Conservation (phyloP, 805 yeast genomes). For the Sugiyamaella smithiae region DNA sequence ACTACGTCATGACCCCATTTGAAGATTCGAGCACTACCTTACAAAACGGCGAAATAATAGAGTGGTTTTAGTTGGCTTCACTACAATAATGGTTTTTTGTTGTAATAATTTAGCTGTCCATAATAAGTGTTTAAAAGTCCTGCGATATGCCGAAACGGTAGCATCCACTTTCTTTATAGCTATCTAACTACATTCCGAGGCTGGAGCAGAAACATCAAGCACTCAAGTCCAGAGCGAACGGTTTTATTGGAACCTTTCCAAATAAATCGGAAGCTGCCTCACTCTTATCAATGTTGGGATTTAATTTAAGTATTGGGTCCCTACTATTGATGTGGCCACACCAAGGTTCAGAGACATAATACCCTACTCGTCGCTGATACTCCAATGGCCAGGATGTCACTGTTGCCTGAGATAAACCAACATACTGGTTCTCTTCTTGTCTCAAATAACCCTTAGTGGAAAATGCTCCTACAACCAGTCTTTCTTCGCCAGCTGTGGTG, state of each 20-base stretch:
- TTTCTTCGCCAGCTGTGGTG: constrained; percentile 9
- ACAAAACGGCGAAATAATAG: no score
- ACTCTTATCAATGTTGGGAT: neutral
- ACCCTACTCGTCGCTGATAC: constrained; percentile 1
- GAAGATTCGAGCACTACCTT: no score
- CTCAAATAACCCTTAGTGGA: constrained; percentile 9
- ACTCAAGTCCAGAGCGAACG: no score
- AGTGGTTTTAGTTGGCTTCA: no score
- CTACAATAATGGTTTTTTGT: no score
- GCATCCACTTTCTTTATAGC: no score
- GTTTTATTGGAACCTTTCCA: neutral
- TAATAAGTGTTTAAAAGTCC: no score
- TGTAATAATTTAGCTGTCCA: no score
- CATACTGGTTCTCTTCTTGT: constrained; percentile 11
- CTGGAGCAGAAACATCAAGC: no score
- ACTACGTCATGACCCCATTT: no score
- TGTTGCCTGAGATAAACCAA: neutral
- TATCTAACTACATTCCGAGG: no score
- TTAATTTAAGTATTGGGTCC: neutral
- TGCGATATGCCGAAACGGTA: no score
- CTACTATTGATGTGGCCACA: neutral
- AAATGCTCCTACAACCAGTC: constrained; percentile 6
- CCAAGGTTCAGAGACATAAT: neutral
- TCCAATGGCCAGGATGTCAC: constrained; percentile 4
- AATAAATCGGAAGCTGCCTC: neutral